Conservation (phyloP, 2,329 filamentous ascomycete genomes). For the Colletotrichum tropicicola region DNA sequence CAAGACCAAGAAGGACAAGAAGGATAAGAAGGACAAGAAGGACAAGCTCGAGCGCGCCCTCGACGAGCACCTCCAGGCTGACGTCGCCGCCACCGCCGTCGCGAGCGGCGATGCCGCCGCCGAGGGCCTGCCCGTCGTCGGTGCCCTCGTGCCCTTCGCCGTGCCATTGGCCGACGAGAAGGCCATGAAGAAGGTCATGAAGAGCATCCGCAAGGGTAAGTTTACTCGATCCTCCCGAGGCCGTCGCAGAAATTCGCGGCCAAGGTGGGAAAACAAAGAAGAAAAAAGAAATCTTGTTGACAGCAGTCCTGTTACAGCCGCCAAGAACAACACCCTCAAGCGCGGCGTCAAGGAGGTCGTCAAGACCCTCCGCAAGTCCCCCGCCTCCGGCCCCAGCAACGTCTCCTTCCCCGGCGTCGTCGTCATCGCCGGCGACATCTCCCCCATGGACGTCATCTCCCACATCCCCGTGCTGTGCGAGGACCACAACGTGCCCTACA, state of each 20-base stretch:
- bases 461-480: slow-evolving; percentile 98
- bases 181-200: slow-evolving; percentile 69
- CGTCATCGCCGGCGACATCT: slow-evolving; percentile 96
- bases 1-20: slow-evolving; percentile 66
- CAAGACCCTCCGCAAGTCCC: slow-evolving; percentile 95
- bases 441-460: slow-evolving; percentile 97
- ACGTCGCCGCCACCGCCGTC: slow-evolving; percentile 55
- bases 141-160: slow-evolving; percentile 83
- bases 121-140: slow-evolving; percentile 51
- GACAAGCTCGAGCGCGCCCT: slow-evolving; percentile 72
- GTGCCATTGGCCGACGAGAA: slow-evolving; percentile 84
- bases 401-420: slow-evolving; percentile 77
- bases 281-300: slow-evolving; percentile 8
- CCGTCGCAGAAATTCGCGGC: neutral
- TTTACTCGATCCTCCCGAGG: too few relatives aligned
- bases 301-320: slow-evolving; percentile 64
- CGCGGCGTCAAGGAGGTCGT: slow-evolving; percentile 99
- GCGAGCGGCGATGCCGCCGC: slow-evolving; percentile 44
- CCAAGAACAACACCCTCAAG: slow-evolving; percentile 94
- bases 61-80: slow-evolving; percentile 71
- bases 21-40: slow-evolving; percentile 68
- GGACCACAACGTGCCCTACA: slow-evolving; percentile 96
- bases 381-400: slow-evolving; percentile 71
- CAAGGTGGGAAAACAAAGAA: neutral
- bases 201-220: slow-evolving; percentile 66